A percentile compares a stretch with the other conserved stretches of the same genome.
Conservation (phyloP, 768 basidiomycete genomes). For the Phlebiopsis gigantea region DNA sequence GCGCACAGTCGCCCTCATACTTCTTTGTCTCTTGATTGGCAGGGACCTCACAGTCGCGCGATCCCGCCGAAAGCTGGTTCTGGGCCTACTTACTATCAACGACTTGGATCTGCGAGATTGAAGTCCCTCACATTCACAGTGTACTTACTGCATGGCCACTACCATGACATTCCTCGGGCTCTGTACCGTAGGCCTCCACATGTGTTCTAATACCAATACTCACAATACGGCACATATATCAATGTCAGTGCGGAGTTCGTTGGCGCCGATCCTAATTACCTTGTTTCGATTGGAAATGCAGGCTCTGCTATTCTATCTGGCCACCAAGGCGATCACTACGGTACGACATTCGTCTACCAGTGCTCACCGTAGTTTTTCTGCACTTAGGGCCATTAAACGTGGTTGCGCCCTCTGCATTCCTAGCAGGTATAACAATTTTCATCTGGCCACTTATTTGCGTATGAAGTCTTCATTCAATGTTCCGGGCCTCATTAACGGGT, state of each 20-base stretch:
- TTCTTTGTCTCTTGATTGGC: conserved; percentile 44
- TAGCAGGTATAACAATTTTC: conserved; percentile 56
- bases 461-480: conserved; percentile 41
- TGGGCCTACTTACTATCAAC: too few species aligned
- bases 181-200: conserved; percentile 42
- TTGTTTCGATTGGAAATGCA: conserved; percentile 63
- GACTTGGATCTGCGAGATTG: conserved; percentile 56
- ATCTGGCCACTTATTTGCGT: conserved; percentile 64
- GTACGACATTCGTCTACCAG: too few species aligned
- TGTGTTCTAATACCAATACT: too few species aligned
- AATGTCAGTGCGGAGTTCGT: conserved; percentile 47
- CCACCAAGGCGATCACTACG: conserved; percentile 46
- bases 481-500: conserved; percentile 64
- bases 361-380: too few species aligned
- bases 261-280: conserved; percentile 53
- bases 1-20: conserved; percentile 62
- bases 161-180: conserved; percentile 61
- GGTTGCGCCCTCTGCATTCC: conserved; percentile 56
- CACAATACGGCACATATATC: conserved; percentile 46
- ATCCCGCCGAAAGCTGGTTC: conserved; percentile 44
- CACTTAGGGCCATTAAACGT: conserved; percentile 64
- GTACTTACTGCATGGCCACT: conserved; percentile 53
- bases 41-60: conserved; percentile 43
- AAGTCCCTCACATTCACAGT: conserved; percentile 45
- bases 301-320: conserved; percentile 54